phyloP scores from a whole-genome alignment of 2,329 filamentous ascomycete genomes.

The Talaromyces sp. region DNA sequence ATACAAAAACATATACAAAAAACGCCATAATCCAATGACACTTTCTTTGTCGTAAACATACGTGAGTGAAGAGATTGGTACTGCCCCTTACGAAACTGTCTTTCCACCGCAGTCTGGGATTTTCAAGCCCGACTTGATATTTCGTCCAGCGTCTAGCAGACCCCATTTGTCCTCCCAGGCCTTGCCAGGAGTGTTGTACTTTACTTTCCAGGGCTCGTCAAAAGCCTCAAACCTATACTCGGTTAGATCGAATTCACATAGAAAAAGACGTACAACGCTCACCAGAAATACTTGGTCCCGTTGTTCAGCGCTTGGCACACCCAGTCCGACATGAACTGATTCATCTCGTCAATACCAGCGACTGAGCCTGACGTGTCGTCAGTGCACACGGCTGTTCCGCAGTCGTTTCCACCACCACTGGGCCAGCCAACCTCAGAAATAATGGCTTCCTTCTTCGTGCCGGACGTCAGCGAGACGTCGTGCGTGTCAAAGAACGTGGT shows the following conservation, averaged over 20 bases:
- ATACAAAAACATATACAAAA: not conserved
- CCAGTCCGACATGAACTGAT: constrained; percentile 80
- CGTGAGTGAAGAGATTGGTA: not conserved
- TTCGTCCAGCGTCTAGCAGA: constrained; percentile 76
- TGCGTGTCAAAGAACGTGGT: constrained; percentile 71
- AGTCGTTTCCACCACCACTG: constrained; percentile 71
- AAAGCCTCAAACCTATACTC: constrained; percentile 74
- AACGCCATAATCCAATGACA: not conserved
- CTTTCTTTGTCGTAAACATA: not conserved
- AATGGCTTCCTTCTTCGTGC: constrained; percentile 61
- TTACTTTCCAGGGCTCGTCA: constrained; percentile 90
- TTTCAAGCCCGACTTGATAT: constrained; percentile 74
- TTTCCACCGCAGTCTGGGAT: constrained; percentile 84
- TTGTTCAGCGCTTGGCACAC: constrained; percentile 75
- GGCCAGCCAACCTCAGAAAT: constrained; percentile 95
- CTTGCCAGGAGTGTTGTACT: constrained; percentile 61
- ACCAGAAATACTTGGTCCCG: constrained; percentile 91
- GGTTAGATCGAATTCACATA: not conserved
- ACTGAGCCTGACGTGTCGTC: constrained; percentile 58
- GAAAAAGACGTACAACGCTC: constrained; percentile 22
- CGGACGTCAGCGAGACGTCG: constrained; percentile 61
- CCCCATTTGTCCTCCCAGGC: constrained; percentile 97
- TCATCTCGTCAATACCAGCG: constrained; percentile 74
- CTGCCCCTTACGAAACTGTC: constrained; percentile 37
- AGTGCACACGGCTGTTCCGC: constrained; percentile 58